A percentile compares a stretch with the other conserved stretches of the same genome.
phyloP scores from a whole-genome alignment of 2,329 filamentous ascomycete genomes.

The Falciphora oryzae region DNA sequence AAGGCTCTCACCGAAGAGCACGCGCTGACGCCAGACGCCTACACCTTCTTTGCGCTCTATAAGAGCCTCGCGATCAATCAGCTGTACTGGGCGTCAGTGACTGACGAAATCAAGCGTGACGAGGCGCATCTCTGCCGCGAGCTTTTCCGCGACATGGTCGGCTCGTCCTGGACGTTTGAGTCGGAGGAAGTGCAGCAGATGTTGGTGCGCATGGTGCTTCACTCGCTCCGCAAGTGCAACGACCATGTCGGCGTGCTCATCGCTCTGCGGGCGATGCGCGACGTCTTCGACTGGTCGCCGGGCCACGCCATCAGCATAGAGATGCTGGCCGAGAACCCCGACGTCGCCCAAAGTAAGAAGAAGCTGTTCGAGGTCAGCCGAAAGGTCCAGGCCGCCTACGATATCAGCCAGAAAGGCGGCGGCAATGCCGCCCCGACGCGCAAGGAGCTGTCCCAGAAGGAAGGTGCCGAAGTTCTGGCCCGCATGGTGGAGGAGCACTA shows the following conservation, averaged over 20 bases:
- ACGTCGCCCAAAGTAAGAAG: slow-evolving; percentile 17
- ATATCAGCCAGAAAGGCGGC: slow-evolving; percentile 7
- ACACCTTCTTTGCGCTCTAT: slow-evolving; percentile 66
- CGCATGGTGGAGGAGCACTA: slow-evolving; percentile 18
- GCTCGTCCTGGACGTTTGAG: slow-evolving; percentile 16
- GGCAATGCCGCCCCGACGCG: neutral
- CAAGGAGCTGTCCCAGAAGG: neutral
- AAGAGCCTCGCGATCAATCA: slow-evolving; percentile 49
- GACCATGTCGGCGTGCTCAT: slow-evolving; percentile 42
- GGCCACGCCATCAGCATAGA: slow-evolving; percentile 27
- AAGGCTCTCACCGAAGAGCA: slow-evolving; percentile 42
- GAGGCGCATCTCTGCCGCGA: slow-evolving; percentile 15
- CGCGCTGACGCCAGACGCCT: slow-evolving; percentile 52
- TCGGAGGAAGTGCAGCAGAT: slow-evolving; percentile 20
- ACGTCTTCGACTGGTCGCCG: slow-evolving; percentile 24
- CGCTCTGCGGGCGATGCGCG: slow-evolving; percentile 27
- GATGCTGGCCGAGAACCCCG: slow-evolving; percentile 23
- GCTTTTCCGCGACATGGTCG: slow-evolving; percentile 26
- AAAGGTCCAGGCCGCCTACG: slow-evolving; percentile 21
- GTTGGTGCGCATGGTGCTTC: slow-evolving; percentile 26
- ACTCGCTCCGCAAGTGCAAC: slow-evolving; percentile 38
- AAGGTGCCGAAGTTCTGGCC: slow-evolving; percentile 15
- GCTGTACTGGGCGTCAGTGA: slow-evolving; percentile 21
- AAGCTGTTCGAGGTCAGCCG: slow-evolving; percentile 22
- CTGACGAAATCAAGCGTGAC: slow-evolving; percentile 15